A percentile compares a stretch with the other conserved stretches of the same genome.
Evolutionary conservation across 2,329 filamentous ascomycete species (phyloP).

Genomic region (Diaporthe australafricana): DNA sequence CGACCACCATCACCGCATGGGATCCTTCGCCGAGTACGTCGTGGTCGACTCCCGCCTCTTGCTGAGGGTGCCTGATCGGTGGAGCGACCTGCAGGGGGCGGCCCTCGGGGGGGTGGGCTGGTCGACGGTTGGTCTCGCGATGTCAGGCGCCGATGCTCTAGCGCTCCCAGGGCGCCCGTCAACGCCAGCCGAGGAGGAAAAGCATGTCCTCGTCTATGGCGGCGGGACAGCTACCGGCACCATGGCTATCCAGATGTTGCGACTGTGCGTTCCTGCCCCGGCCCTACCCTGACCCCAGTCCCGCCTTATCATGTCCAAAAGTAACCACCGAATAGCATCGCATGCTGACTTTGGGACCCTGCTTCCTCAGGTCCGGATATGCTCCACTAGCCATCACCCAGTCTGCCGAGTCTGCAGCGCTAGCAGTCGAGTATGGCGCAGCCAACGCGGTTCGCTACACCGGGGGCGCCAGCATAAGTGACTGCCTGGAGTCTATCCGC

Average conservation of each 20-base stretch:
- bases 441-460: too few species aligned
- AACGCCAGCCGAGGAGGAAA: not conserved
- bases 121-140: slow-evolving; percentile 3
- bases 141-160: slow-evolving; percentile 8
- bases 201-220: slow-evolving; percentile 15
- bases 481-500: too few species aligned
- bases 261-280: not conserved
- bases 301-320: too few species aligned
- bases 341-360: too few species aligned
- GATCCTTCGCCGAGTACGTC: slow-evolving; percentile 20
- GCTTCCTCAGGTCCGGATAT: too few species aligned
- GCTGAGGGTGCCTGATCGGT: not conserved
- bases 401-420: too few species aligned
- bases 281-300: too few species aligned
- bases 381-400: too few species aligned
- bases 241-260: slow-evolving; percentile 12
- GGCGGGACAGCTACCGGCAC: slow-evolving; percentile 15
- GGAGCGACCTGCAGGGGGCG: slow-evolving; percentile 4
- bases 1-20: too few species aligned
- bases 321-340: too few species aligned
- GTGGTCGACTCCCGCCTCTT: not conserved
- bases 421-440: not conserved
- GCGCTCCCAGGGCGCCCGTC: not conserved
- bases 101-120: slow-evolving; percentile 12
- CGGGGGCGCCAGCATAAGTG: too few species aligned